Percentiles rank a stretch among this genome's conserved stretches.
Evolutionary conservation across 805 yeast species (phyloP).

Genomic region (Yarrowia bubula): DNA sequence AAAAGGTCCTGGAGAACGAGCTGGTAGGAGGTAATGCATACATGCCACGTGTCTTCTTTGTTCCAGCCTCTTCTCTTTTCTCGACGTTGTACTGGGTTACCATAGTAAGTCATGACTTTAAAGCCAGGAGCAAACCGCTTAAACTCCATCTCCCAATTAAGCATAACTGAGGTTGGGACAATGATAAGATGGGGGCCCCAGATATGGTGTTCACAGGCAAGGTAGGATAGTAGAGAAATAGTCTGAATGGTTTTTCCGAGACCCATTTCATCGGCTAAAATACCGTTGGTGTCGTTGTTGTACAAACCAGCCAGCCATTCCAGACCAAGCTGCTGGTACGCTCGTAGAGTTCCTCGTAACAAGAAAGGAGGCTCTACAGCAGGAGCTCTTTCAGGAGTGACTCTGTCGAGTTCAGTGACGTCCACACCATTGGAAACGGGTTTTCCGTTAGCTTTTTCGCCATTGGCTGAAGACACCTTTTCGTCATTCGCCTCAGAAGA

Average conservation of each 20-base stretch:
- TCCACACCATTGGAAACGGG: not conserved
- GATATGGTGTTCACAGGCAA: conserved; percentile 88
- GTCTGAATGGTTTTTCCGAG: conserved; percentile 95
- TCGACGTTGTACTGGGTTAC: conserved; percentile 94
- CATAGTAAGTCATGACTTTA: conserved; percentile 91
- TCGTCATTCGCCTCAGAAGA: not conserved
- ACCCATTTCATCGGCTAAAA: conserved; percentile 99
- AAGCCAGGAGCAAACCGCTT: conserved; percentile 98
- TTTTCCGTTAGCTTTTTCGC: not conserved
- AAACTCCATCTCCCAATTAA: conserved; percentile 99
- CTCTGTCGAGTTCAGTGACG: conserved; percentile 6
- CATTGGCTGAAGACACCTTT: not conserved
- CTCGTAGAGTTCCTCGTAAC: conserved; percentile 78
- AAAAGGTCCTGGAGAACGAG: conserved; percentile 96
- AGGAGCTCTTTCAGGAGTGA: conserved; percentile 5
- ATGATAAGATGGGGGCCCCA: conserved; percentile 99
- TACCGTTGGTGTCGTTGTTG: conserved; percentile 91
- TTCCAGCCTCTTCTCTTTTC: conserved; percentile 98
- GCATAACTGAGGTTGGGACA: conserved; percentile 95
- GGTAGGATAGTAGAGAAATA: conserved; percentile 75
- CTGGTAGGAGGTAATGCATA: conserved; percentile 95
- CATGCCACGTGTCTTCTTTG: conserved; percentile 91
- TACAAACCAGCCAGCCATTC: conserved; percentile 96
- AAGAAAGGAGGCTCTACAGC: conserved; percentile 51
- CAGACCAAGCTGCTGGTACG: conserved; percentile 91